Evolutionary conservation across 1,139 yeast genomes (phyloP).

Genomic region (Lodderomyces elongisporus): DNA sequence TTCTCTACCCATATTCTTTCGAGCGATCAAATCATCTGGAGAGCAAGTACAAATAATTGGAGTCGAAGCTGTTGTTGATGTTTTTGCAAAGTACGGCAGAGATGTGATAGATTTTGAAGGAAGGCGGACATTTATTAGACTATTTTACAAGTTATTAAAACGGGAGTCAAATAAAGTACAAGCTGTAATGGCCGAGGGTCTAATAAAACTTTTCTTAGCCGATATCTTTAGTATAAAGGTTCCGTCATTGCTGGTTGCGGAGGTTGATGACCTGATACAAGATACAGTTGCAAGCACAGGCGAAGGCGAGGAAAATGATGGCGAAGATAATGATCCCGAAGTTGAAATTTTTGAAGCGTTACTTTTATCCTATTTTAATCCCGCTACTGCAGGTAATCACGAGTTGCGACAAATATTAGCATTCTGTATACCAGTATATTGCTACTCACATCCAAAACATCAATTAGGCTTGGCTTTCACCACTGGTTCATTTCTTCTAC

Average conservation of each 20-base stretch:
- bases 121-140: conserved; percentile 59
- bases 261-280: not conserved
- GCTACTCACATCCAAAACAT: conserved; percentile 71
- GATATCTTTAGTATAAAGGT: conserved; percentile 46
- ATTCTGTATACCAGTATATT: conserved; percentile 86
- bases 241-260: not conserved
- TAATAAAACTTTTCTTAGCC: conserved; percentile 76
- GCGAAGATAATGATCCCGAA: conserved; percentile 24
- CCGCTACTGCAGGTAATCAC: conserved; percentile 56
- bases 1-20: conserved; percentile 55
- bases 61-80: conserved; percentile 69
- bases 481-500: conserved; percentile 61
- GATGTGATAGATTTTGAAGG: conserved; percentile 60
- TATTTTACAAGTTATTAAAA: conserved; percentile 63
- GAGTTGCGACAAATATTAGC: conserved; percentile 76
- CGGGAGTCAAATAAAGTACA: conserved; percentile 64
- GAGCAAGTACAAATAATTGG: conserved; percentile 58
- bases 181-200: conserved; percentile 79
- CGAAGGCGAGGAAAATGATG: conserved; percentile 10
- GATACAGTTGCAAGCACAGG: not conserved
- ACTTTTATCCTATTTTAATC: conserved; percentile 70
- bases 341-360: conserved; percentile 60
- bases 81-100: conserved; percentile 72
- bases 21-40: conserved; percentile 63
- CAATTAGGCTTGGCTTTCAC: conserved; percentile 63